A percentile compares a stretch with the other conserved stretches of the same genome.
Conservation (phyloP, 495 filamentous ascomycete species). For the Xylaria grammica region DNA sequence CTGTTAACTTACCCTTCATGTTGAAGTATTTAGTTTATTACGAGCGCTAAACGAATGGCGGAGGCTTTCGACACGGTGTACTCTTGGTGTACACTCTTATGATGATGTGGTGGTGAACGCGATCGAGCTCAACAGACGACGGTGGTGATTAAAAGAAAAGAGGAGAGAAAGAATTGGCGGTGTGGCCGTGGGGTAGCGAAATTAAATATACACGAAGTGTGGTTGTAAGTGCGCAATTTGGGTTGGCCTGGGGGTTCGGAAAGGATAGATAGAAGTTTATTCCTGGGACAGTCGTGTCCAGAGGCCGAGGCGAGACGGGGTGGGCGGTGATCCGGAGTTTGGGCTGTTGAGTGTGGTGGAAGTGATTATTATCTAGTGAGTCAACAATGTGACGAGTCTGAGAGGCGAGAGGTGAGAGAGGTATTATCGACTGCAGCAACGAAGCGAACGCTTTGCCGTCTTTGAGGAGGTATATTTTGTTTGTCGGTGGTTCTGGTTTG, state of each 20-base stretch:
- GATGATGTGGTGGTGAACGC: background rate
- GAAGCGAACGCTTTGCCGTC: conserved; percentile 1
- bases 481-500: background rate
- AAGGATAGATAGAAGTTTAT: background rate
- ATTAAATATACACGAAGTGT: background rate
- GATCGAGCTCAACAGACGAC: background rate
- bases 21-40: conserved; percentile 26
- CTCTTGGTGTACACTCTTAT: background rate
- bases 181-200: conserved; percentile 1
- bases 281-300: background rate
- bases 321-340: background rate
- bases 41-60: conserved; percentile 8
- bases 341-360: too few species aligned
- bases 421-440: background rate
- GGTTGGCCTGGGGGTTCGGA: background rate
- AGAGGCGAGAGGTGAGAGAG: background rate
- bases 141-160: background rate
- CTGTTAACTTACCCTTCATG: conserved; percentile 49
- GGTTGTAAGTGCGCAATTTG: background rate
- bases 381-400: background rate
- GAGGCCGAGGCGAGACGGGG: background rate
- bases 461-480: background rate
- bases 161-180: background rate
- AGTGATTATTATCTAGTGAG: background rate
- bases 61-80: background rate